These are phyloP conservation scores for Fusarium palustre DNA, from an alignment of 2,329 filamentous ascomycete species.

Conservation along the genomic window DNA sequence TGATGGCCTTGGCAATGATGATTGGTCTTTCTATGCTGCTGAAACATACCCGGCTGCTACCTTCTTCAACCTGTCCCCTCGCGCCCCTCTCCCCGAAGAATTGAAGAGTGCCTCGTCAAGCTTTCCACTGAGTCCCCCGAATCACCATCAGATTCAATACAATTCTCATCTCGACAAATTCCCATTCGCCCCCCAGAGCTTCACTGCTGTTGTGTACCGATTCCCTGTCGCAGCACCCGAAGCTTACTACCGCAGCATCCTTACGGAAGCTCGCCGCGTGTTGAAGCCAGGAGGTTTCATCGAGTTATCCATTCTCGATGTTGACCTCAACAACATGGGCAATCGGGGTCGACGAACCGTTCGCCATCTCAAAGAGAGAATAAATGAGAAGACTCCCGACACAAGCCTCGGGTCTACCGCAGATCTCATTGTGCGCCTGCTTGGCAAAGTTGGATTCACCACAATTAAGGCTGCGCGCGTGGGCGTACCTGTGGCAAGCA, in stretches of 20 bases:
- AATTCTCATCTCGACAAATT: conserved; percentile 72
- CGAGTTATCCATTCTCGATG: conserved; percentile 81
- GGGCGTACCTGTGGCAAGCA: conserved; percentile 77
- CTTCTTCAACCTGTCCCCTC: conserved; percentile 80
- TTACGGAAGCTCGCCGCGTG: conserved; percentile 81
- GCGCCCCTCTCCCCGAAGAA: conserved; percentile 63
- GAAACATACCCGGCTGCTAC: conserved; percentile 80
- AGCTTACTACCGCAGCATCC: conserved; percentile 74
- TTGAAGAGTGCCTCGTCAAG: conserved; percentile 56
- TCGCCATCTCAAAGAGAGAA: conserved; percentile 76
- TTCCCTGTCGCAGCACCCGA: conserved; percentile 79
- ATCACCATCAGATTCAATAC: conserved; percentile 82
- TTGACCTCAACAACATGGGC: conserved; percentile 87
- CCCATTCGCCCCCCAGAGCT: conserved; percentile 80
- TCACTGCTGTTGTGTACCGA: conserved; percentile 79
- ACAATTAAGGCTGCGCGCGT: conserved; percentile 81
- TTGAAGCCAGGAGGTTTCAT: conserved; percentile 82
- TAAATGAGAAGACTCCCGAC: conserved; percentile 70
- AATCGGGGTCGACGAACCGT: conserved; percentile 75
- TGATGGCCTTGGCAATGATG: conserved; percentile 86
- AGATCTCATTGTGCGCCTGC: conserved; percentile 72
- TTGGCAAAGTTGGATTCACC: conserved; percentile 76
- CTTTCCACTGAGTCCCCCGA: conserved; percentile 70
- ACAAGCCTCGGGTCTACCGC: conserved; percentile 70
- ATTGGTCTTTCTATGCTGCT: conserved; percentile 89